A percentile compares a stretch with the other conserved stretches of the same genome.
Evolutionary conservation across 805 yeast genomes (phyloP).

Genomic region (Wickerhamiella spandovensis): DNA sequence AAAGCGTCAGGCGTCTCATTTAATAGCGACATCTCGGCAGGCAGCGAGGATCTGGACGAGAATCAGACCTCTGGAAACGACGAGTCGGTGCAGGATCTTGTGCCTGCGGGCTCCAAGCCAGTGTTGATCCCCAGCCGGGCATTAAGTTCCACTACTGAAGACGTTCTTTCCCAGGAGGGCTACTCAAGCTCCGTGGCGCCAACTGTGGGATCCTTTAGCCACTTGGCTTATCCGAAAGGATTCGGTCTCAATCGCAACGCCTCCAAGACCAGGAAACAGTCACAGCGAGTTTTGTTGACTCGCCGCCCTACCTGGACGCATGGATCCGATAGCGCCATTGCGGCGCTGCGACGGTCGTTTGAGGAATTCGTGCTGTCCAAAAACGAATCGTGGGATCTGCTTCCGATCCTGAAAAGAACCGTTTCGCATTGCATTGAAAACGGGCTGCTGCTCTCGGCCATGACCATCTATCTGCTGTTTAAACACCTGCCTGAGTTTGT

Average conservation of each 20-base stretch:
- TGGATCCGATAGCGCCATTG: neutral
- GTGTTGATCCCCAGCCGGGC: neutral
- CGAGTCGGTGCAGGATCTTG: neutral
- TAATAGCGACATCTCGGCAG: slow-evolving; percentile 1
- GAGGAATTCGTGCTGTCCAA: slow-evolving; percentile 2
- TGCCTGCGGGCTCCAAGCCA: neutral
- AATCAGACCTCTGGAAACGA: neutral
- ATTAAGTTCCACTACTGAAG: neutral
- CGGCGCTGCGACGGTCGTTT: slow-evolving; percentile 4
- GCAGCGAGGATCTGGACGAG: neutral
- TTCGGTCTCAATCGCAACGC: neutral
- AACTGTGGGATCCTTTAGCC: neutral
- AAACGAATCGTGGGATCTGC: slow-evolving; percentile 14
- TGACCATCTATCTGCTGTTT: slow-evolving; percentile 13
- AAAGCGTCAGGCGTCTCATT: slow-evolving; percentile 6
- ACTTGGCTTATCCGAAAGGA: neutral
- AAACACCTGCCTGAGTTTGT: slow-evolving; percentile 7
- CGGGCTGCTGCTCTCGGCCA: slow-evolving; percentile 11
- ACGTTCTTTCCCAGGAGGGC: neutral
- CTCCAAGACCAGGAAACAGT: neutral
- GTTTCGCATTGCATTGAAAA: slow-evolving; percentile 5
- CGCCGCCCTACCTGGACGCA: slow-evolving; percentile 1
- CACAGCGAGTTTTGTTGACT: neutral
- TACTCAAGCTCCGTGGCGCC: neutral
- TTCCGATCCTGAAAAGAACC: slow-evolving; percentile 9